Evolutionary conservation across 176 grass and related monocot species (phyloP).

Genomic region (Hyparrhenia diplandra): DNA sequence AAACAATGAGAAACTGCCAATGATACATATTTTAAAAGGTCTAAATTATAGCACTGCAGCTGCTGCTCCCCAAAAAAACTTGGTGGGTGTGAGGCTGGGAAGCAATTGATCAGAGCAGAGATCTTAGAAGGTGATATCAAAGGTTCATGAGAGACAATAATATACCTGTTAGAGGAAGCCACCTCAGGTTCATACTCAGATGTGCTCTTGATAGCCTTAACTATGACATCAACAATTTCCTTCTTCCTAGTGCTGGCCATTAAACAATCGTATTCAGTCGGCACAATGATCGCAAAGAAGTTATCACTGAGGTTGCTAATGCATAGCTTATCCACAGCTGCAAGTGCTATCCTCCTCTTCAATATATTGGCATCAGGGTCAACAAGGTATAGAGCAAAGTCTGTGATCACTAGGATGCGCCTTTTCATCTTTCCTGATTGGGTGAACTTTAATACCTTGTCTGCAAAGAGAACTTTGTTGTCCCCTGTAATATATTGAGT

Average conservation of each 20-base stretch:
- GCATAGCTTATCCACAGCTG: conserved; percentile 77
- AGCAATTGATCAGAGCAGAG: not conserved
- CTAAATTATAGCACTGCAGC: not conserved
- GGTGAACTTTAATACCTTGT: conserved; percentile 76
- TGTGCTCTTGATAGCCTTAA: conserved; percentile 71
- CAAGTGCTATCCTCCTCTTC: conserved; percentile 90
- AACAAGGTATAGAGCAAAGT: conserved; percentile 88
- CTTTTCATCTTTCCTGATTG: conserved; percentile 93
- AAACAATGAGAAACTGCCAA: not conserved
- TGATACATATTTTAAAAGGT: not conserved
- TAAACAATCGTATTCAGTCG: conserved; percentile 85
- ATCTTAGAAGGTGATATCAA: not conserved
- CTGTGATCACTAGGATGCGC: conserved; percentile 75
- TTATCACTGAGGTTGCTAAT: conserved; percentile 76
- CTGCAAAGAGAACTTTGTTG: conserved; percentile 83
- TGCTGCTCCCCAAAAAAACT: not conserved
- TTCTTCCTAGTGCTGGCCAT: conserved; percentile 84
- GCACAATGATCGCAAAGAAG: conserved; percentile 81
- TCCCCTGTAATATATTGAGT: conserved; percentile 54
- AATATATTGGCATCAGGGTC: conserved; percentile 83
- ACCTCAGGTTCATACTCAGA: conserved; percentile 86
- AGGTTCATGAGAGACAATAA: conserved; percentile 4
- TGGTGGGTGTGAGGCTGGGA: not conserved
- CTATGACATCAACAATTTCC: conserved; percentile 69
- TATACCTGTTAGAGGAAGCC: conserved; percentile 77